Evolutionary conservation across 495 filamentous ascomycete species (phyloP), one percentile per base, ranked within the genome.

Genomic region (Staphylotrichum tortipilum): DNA sequence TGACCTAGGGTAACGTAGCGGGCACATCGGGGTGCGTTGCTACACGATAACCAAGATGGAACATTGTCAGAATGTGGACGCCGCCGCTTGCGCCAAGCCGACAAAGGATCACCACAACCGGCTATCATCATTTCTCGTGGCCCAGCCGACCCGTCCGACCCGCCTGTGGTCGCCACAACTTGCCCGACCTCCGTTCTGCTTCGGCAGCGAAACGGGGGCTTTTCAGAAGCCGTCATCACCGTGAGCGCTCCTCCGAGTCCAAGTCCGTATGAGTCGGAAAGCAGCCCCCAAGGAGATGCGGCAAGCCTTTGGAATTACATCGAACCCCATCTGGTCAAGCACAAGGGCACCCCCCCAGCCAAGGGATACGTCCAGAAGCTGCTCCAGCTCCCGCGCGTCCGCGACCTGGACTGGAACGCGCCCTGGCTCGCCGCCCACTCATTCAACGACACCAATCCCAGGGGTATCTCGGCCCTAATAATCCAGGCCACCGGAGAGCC

Each of bases 1-100:
- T n/a, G n/a, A n/a, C n/a, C n/a, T n/a, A n/a, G n/a, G n/a, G n/a
- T n/a, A n/a, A n/a, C n/a, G n/a, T n/a, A 61, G 61, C 14, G n/a
- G 3, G 10, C 17, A 3, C 68, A 71, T 38, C 53, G 49, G n/a
- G 48, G 49, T 2, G 15, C 18, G 5, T 7, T 56, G 12, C 44
- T 68, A 3, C 64, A 70, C 31, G 67, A 71, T 35, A 66, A 70
- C 26, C 31, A 52, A 31, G 65, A 69, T n/a, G 67, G 68, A 0
- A 72, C 66, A 1, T 39, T 70, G 7, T 59, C 65, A 14, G 18
- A 57, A 12, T 23, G 57, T 5, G 50, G 47, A 17, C 18, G 4
- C 2, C 9, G 18, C 9, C 36, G 2, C 26, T 9, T 36, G 49
- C 29, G 36, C 50, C 21, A 23, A 5, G 30, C 14, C 22, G 4